Evolutionary conservation across 1,139 yeast species (phyloP), one percentile per base, ranked within the genome.

Genomic region (Suhomyces chickasaworum): DNA sequence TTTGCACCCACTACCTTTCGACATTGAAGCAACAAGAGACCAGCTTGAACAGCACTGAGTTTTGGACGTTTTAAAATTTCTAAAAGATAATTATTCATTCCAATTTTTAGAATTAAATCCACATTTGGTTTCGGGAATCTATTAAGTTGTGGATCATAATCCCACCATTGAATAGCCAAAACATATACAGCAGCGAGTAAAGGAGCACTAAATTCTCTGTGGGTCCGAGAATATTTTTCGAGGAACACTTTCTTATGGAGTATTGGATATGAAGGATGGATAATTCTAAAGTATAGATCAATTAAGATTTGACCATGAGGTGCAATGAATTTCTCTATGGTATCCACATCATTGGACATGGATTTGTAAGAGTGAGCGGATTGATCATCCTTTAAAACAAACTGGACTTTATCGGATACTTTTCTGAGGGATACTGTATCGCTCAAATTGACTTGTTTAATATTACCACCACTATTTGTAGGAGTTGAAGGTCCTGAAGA

Each of bases 81-180:
- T 45, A 81, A 63, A 15, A 89, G 83, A 53, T 84, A 79, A 51
- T 80, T 80, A 56, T 80, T 81, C 48, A 86, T 61, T 1, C 84
- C 83, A 31, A 74, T 71, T 52, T 69, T 70, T 47, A 75, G 58
- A 23, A 75, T 71, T 46, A 64, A 52, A 8, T 75, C 78, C 17
- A 80, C 81, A 59, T 84, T 82, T 0, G 93, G 93, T 56, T 84
- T 85, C 0, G 86, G 81, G 47, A 76, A 80, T 45, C 78, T 68
- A 41, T 83, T 83, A 45, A 86, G 66, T 46, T 77, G 81, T 2
- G 90, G 86, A 57, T 86, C 93, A 55, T 83, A 83, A 54, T 86
- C 90, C 93, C 93, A 86, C 89, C 91, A 86, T 61, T 85, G 89
- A 34, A 84, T 77, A 0, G 93, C 89, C 45, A 86, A 66, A 3